Base-by-base conservation (phyloP, 2,329 filamentous ascomycete genomes). In the Aspergillus tubingensis region DNA sequence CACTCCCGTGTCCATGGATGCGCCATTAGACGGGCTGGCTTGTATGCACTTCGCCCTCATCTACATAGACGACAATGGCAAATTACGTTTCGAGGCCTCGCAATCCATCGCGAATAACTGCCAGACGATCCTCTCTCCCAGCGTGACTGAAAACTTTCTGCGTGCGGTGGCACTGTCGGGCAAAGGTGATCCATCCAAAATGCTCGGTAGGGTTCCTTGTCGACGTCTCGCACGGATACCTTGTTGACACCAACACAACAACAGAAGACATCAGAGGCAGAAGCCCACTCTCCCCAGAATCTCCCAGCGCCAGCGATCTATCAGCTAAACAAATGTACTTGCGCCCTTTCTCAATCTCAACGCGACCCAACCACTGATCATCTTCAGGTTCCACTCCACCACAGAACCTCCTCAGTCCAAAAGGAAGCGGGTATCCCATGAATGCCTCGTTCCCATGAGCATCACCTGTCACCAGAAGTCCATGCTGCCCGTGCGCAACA, bases 1-100 rank as follows among this genome's bases (percentile, higher is more conserved):
- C 27, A 59, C 62, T 36, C 62, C 59, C 17, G 69, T 69, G 60
- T 67, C 68, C 4, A 64, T 63, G 63, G 66, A 64, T 53, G 60
- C 68, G 48, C 64, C 66, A 39, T 62, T 62, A 39, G 66, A 67
- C 39, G 66, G 64, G 15, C 57, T 67, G 55, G 59, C 60, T 3
- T 72, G 65, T 55, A 59, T 65, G 7, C 72, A 74, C 57, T 74
- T 69, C 65, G 72, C 72, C 48, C 61, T 74, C 15, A 72, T 74
- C 25, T 74, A 74, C 44, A 68, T 73, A 30, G 71, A 74, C 50
- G 62, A 67, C 27, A 61, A 65, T 53, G 72, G 72, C 5, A 72
- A 73, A 51, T 66, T 74, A 11, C 67, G 71, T 21, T 68, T 73
- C 27, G 66, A 69, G 55, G 66, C 72, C 8, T 74, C 72, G 10